Base-by-base conservation (phyloP, 768 basidiomycete species). In the Boletellus emodensis region DNA sequence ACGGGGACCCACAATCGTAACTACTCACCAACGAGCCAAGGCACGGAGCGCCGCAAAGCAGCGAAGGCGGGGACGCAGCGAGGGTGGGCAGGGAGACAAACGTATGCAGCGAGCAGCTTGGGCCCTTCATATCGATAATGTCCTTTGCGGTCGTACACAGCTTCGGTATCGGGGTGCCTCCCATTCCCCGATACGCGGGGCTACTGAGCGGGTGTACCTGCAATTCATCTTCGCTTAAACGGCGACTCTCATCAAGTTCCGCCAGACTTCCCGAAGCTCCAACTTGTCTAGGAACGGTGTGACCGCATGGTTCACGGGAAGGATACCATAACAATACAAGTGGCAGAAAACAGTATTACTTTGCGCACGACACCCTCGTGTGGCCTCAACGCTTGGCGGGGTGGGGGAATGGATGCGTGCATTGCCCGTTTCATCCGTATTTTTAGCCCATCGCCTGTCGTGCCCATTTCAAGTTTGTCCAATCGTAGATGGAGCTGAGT, bases 101-200 rank as follows among this genome's bases (percentile, higher is more conserved):
- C 35, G 44, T 46, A 20, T 40, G 20, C 35, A 38, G 33, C 36
- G 18, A 32, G 22, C 36, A 15, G 18, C 26, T 46, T 11, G 32
- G 22, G 22, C 10, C n/a, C 44, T 39, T 45, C 46, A 58, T 51
- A 44, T 35, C 13, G 18, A 17, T 30, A 30, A 30, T 28, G 18
- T 17, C 35, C 42, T 41, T 54, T 40, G 52, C 40, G 30, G 49
- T 37, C 38, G 33, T 33, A 46, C 56, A 56, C 60, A 47, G 56
- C 52, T 55, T 55, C 44, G 1, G 1, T 49, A 30, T 30, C 30
- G 53, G 33, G 50, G 39, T 36, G 47, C 47, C 54, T 34, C 33
- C 33, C 26, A 58, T 61, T 64, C 56, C 64, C 63, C 44, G 59
- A 64, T 66, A 56, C 33, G 57, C 55, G 32, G 52, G 42, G 17